Conservation (phyloP, 495 filamentous ascomycete species). For the Talaromyces trachyspermus region DNA sequence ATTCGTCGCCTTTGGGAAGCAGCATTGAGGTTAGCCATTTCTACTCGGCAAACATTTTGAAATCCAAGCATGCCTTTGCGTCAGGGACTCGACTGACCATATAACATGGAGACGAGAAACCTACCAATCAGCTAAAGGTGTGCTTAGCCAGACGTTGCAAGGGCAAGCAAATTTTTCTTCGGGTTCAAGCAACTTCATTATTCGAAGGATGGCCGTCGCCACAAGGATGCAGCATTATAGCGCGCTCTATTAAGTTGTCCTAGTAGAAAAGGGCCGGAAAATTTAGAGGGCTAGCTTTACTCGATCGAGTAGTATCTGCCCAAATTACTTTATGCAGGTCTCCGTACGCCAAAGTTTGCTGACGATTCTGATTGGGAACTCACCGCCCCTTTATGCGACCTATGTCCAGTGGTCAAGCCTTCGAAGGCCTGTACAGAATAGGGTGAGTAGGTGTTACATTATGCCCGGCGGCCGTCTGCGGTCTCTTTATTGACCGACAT, state of each 20-base stretch:
- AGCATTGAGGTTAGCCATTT: too few species aligned
- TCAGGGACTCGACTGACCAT: too few species aligned
- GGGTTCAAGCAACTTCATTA: not conserved
- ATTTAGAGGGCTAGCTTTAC: not conserved
- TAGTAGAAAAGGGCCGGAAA: not conserved
- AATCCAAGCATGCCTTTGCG: too few species aligned
- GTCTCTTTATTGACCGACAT: too few species aligned
- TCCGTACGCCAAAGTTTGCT: conserved; percentile 1
- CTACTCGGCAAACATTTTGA: too few species aligned
- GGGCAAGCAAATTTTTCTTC: conserved; percentile 1
- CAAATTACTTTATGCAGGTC: conserved; percentile 1
- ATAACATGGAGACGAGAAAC: too few species aligned
- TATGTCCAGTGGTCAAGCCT: not conserved
- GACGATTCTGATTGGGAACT: not conserved
- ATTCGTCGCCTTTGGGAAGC: too few species aligned
- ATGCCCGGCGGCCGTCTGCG: too few species aligned
- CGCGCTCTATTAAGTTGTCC: not conserved
- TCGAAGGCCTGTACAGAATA: not conserved
- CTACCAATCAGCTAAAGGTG: too few species aligned
- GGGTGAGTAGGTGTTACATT: not conserved
- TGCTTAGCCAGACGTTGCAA: too few species aligned
- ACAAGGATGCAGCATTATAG: not conserved
- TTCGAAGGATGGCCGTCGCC: not conserved
- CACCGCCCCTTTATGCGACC: conserved; percentile 5
- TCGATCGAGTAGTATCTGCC: not conserved